Percentiles rank a stretch among this genome's conserved stretches.
Evolutionary conservation across 495 filamentous ascomycete genomes (phyloP).

Genomic region (Penicillium lividum): DNA sequence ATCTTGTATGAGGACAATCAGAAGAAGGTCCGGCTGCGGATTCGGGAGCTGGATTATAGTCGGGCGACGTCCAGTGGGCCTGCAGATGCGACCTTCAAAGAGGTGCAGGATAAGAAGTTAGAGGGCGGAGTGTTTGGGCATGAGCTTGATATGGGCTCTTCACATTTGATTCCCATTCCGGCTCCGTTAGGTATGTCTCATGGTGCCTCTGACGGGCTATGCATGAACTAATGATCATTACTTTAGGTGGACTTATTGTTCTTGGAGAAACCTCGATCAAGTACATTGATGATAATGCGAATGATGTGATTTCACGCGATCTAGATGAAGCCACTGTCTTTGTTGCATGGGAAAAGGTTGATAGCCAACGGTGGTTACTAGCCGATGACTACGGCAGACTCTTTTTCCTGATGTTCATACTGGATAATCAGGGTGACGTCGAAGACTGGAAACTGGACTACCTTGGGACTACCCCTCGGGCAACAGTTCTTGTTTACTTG

Average conservation of each 20-base stretch:
- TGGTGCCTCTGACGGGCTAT: not conserved
- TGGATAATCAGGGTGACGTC: constrained; percentile 63
- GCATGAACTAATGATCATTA: constrained; percentile 6
- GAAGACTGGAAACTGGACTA: constrained; percentile 63
- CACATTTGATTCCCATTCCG: constrained; percentile 81
- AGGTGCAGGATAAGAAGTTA: constrained; percentile 40
- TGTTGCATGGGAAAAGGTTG: constrained; percentile 82
- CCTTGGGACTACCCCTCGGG: constrained; percentile 71
- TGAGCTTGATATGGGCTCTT: constrained; percentile 71
- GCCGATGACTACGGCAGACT: constrained; percentile 88
- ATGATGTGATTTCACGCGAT: constrained; percentile 57
- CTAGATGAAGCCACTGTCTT: constrained; percentile 78
- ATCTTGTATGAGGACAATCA: constrained; percentile 77
- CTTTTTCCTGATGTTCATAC: constrained; percentile 73
- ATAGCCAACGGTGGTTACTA: constrained; percentile 76
- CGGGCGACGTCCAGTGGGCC: constrained; percentile 45
- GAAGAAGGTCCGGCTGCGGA: constrained; percentile 61
- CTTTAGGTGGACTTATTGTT: constrained; percentile 70
- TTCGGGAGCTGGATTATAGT: constrained; percentile 56
- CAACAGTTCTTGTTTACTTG: constrained; percentile 76
- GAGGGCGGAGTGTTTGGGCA: constrained; percentile 44
- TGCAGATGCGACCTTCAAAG: constrained; percentile 53
- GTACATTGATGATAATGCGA: constrained; percentile 74
- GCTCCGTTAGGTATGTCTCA: constrained; percentile 53
- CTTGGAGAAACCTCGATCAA: constrained; percentile 81